A percentile compares a stretch with the other conserved stretches of the same genome.
phyloP scores from a whole-genome alignment of 2,329 filamentous ascomycete species.

The Clarireedia paspali region DNA sequence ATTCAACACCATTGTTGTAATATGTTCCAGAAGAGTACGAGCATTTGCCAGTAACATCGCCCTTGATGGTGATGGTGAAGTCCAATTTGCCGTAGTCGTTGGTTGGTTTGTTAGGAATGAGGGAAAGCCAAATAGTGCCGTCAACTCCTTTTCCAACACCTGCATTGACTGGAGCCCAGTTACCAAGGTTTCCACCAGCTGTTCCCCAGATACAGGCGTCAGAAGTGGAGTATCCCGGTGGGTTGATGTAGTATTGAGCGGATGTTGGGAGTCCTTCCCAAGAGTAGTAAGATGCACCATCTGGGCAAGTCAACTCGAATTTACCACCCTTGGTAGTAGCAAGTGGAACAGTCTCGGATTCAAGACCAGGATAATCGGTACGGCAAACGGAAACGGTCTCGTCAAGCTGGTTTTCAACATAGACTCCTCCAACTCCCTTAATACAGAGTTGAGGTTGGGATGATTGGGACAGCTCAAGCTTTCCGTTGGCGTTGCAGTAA shows the following conservation, averaged over 20 bases:
- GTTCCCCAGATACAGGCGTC: slow-evolving; percentile 73
- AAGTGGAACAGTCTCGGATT: slow-evolving; percentile 78
- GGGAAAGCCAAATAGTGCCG: slow-evolving; percentile 68
- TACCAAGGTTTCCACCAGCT: slow-evolving; percentile 53
- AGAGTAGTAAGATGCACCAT: slow-evolving; percentile 61
- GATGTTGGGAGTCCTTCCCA: slow-evolving; percentile 72
- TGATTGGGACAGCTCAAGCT: slow-evolving; percentile 69
- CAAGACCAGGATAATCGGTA: slow-evolving; percentile 92
- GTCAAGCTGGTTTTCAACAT: slow-evolving; percentile 66
- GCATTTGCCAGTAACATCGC: slow-evolving; percentile 36
- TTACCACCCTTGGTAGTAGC: slow-evolving; percentile 50
- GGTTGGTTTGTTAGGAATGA: slow-evolving; percentile 79
- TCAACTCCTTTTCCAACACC: slow-evolving; percentile 64
- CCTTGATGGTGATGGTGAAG: slow-evolving; percentile 71
- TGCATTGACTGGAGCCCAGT: slow-evolving; percentile 82
- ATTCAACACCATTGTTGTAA: slow-evolving; percentile 24
- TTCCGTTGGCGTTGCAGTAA: slow-evolving; percentile 64
- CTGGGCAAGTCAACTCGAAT: slow-evolving; percentile 66
- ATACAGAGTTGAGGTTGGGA: slow-evolving; percentile 66
- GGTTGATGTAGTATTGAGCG: slow-evolving; percentile 97
- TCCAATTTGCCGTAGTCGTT: slow-evolving; percentile 56
- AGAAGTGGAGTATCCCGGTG: slow-evolving; percentile 55
- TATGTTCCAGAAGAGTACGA: slow-evolving; percentile 24
- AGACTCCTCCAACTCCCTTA: slow-evolving; percentile 57
- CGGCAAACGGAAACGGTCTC: slow-evolving; percentile 71